phyloP scores from a whole-genome alignment of 2,329 filamentous ascomycete species.

The Scedosporium apiospermum region DNA sequence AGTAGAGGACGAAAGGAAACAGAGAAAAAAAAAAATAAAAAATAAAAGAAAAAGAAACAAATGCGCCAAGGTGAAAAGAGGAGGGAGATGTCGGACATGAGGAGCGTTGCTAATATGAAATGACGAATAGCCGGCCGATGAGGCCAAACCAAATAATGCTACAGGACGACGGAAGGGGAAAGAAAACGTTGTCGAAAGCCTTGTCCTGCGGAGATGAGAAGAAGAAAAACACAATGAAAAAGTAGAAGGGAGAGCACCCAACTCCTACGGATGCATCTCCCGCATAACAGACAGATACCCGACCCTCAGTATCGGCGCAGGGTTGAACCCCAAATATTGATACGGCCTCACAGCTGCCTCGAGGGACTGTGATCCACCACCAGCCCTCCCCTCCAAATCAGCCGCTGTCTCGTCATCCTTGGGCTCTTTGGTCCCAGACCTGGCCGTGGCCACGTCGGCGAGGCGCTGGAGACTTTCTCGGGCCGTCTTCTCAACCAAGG shows the following conservation, averaged over 20 bases:
- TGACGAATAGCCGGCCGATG: no score
- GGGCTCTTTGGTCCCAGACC: not conserved
- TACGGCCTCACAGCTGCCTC: slow-evolving; percentile 21
- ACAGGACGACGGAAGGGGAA: no score
- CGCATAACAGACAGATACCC: slow-evolving; percentile 25
- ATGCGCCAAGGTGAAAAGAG: no score
- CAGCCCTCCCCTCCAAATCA: slow-evolving; percentile 15
- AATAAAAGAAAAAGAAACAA: no score
- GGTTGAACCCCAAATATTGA: slow-evolving; percentile 32
- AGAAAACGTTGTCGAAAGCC: no score
- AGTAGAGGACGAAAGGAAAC: no score
- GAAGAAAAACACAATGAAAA: not conserved
- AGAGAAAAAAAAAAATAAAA: no score
- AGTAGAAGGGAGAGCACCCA: not conserved
- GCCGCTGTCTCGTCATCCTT: slow-evolving; percentile 16
- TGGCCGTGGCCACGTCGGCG: slow-evolving; percentile 45
- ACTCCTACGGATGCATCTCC: slow-evolving; percentile 6
- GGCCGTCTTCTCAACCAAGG: slow-evolving; percentile 28
- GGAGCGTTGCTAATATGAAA: no score
- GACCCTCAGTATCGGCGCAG: slow-evolving; percentile 23
- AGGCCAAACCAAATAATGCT: no score
- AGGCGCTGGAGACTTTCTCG: slow-evolving; percentile 51
- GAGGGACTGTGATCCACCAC: not conserved
- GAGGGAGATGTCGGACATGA: no score
- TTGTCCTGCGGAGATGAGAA: not conserved